These are phyloP conservation scores for Tylopilus rubrobrunneus DNA, from an alignment of 768 basidiomycete species.

Conservation along the genomic window DNA sequence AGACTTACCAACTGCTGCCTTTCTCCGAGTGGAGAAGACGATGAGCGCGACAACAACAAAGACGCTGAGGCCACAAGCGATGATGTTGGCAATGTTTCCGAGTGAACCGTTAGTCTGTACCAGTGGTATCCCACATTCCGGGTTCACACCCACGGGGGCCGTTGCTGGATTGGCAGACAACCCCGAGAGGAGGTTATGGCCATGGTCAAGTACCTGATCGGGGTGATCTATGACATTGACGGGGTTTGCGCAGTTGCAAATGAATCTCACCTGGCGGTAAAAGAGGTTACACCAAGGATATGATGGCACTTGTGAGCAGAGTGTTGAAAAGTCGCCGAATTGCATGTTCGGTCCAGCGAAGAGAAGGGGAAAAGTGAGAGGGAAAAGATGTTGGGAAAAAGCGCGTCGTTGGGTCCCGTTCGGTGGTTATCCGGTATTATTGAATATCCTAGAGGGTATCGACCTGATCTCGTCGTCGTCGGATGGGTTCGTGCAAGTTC, in stretches of 20 bases:
- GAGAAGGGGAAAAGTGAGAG: background rate
- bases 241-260: conserved; percentile 4
- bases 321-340: conserved; percentile 70
- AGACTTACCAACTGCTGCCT: conserved; percentile 82
- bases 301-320: conserved; percentile 68
- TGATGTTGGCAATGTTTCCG: conserved; percentile 85
- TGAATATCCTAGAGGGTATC: conserved; percentile 18
- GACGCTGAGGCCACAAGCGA: conserved; percentile 73
- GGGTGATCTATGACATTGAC: conserved; percentile 21
- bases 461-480: conserved; percentile 15
- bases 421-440: conserved; percentile 9
- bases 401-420: conserved; percentile 4
- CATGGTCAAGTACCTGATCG: conserved; percentile 38
- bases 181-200: conserved; percentile 35
- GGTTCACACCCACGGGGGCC: conserved; percentile 82
- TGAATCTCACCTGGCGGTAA: conserved; percentile 68
- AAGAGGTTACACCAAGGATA: conserved; percentile 96
- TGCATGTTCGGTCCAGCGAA: conserved; percentile 35
- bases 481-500: conserved; percentile 24
- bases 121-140: conserved; percentile 71
- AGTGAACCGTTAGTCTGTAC: conserved; percentile 55
- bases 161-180: conserved; percentile 40
- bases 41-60: conserved; percentile 57
- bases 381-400: background rate
- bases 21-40: conserved; percentile 54